phyloP scores from a whole-genome alignment of 2,329 filamentous ascomycete genomes.

The Diplodia seriata region DNA sequence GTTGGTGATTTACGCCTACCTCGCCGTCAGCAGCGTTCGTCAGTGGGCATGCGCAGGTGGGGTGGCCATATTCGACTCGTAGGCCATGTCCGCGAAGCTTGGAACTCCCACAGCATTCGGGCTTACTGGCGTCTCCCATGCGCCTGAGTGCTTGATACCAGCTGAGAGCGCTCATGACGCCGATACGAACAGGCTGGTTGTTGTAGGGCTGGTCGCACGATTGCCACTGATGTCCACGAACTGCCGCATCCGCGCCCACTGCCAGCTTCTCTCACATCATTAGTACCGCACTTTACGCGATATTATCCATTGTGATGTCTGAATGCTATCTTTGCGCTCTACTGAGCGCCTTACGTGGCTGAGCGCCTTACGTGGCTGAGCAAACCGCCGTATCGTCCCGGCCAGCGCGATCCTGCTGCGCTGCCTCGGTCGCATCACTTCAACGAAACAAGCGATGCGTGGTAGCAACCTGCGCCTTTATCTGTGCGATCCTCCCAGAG shows the following conservation, averaged over 20 bases:
- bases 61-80: neutral
- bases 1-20: neutral
- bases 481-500: neutral
- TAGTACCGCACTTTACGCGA: too few species aligned
- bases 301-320: too few species aligned
- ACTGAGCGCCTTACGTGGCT: neutral
- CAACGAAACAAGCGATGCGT: neutral
- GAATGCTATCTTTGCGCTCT: neutral
- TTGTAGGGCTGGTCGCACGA: neutral
- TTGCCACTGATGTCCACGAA: too few species aligned
- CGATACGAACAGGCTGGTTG: neutral
- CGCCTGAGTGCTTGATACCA: too few species aligned
- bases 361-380: neutral
- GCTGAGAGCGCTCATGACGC: fast-evolving
- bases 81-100: neutral
- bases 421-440: neutral
- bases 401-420: neutral
- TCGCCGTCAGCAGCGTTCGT: neutral
- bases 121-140: neutral
- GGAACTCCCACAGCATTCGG: neutral
- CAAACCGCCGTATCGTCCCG: neutral
- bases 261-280: too few species aligned
- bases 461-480: neutral
- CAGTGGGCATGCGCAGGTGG: neutral
- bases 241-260: too few species aligned